Conservation (phyloP, 1,139 yeast genomes). For the Saccharomyces hybrid region DNA sequence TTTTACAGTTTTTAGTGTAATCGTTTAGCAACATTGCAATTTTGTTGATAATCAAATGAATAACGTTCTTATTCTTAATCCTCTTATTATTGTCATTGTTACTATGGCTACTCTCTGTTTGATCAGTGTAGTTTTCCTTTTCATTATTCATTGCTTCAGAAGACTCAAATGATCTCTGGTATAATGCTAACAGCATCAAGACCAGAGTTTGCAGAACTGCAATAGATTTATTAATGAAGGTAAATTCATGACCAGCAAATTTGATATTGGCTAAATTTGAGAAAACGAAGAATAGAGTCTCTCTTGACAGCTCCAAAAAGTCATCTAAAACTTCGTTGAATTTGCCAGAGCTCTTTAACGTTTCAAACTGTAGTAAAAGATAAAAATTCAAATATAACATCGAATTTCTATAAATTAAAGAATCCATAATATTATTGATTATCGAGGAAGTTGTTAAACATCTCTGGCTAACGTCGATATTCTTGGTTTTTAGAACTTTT, state of each 20-base stretch:
- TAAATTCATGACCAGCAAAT: slow-evolving; percentile 28
- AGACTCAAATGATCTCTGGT: slow-evolving; percentile 16
- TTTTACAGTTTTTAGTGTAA: slow-evolving; percentile 28
- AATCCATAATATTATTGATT: slow-evolving; percentile 23
- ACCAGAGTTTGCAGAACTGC: slow-evolving; percentile 17
- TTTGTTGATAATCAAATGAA: slow-evolving; percentile 18
- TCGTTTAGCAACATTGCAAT: slow-evolving; percentile 26
- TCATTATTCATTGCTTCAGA: neutral
- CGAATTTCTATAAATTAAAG: slow-evolving; percentile 24
- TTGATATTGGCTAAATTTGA: slow-evolving; percentile 28
- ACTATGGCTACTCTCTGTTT: slow-evolving; percentile 1
- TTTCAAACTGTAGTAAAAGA: slow-evolving; percentile 23
- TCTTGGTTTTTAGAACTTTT: slow-evolving; percentile 16
- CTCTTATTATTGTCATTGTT: neutral
- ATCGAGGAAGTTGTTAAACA: slow-evolving; percentile 20
- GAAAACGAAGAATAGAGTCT: slow-evolving; percentile 27
- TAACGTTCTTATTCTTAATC: neutral
- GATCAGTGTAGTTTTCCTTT: neutral
- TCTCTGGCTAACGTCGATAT: slow-evolving; percentile 19
- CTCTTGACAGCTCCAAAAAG: slow-evolving; percentile 23
- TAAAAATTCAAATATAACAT: slow-evolving; percentile 20
- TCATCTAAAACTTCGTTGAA: slow-evolving; percentile 18
- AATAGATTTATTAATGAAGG: slow-evolving; percentile 24
- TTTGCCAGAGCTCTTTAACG: slow-evolving; percentile 14
- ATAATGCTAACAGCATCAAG: slow-evolving; percentile 21